Evolutionary conservation across 148 eudicot species (phyloP).

Genomic region (Nyssa sinensis): DNA sequence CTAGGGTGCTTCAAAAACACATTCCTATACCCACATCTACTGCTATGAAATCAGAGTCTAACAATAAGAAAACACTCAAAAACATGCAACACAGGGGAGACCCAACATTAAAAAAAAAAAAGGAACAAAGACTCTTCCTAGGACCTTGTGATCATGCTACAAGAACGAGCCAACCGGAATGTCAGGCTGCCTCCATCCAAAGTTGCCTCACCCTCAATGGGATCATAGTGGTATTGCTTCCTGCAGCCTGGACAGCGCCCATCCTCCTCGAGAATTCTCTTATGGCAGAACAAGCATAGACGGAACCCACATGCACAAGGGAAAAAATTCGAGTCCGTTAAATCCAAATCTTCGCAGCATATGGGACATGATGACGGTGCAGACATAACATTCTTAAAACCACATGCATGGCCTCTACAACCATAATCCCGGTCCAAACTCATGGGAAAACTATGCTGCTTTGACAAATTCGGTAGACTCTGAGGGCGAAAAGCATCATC

Average conservation of each 20-base stretch:
- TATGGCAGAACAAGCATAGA: constrained; percentile 97
- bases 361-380: constrained; percentile 70
- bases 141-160: constrained; percentile 77
- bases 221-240: constrained; percentile 63
- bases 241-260: constrained; percentile 97
- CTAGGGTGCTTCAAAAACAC: constrained; percentile 35
- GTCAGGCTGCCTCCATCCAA: constrained; percentile 48
- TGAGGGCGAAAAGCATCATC: constrained; percentile 89
- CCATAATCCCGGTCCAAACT: constrained; percentile 42
- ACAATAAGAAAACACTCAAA: constrained; percentile 36
- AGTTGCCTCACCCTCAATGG: constrained; percentile 51
- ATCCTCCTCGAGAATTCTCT: constrained; percentile 84
- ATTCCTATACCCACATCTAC: constrained; percentile 48
- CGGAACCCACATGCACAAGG: constrained; percentile 88
- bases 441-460: constrained; percentile 71
- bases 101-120: constrained; percentile 41
- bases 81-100: constrained; percentile 34
- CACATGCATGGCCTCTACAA: constrained; percentile 49
- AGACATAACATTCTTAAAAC: constrained; percentile 30
- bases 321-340: constrained; percentile 76
- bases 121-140: constrained; percentile 41
- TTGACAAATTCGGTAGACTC: constrained; percentile 70
- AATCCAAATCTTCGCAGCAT: constrained; percentile 90
- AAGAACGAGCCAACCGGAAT: constrained; percentile 63
- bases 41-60: constrained; percentile 39